phyloP scores from a whole-genome alignment of 495 filamentous ascomycete species.

The Neurospora discreta region DNA sequence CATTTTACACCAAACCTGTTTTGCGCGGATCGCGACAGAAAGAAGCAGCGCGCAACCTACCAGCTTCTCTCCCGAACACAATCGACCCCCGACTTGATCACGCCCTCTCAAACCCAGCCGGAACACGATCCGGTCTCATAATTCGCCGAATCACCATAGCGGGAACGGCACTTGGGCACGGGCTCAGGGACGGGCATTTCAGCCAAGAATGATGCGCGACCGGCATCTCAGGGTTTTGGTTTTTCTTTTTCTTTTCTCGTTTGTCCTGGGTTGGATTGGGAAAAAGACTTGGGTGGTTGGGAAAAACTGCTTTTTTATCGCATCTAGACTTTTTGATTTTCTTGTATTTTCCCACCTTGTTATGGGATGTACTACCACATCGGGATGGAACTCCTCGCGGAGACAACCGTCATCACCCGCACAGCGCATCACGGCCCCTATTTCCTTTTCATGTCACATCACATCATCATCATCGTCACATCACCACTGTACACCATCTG shows the following conservation, averaged over 20 bases:
- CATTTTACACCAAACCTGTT: slow-evolving; percentile 6
- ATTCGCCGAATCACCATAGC: neutral
- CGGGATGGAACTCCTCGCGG: slow-evolving; percentile 3
- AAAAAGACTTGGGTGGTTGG: slow-evolving; percentile 23
- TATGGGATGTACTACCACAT: slow-evolving; percentile 4
- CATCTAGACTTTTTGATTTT: slow-evolving; percentile 30
- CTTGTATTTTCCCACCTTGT: slow-evolving; percentile 15
- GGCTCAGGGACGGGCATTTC: slow-evolving; percentile 1
- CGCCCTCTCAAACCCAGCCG: slow-evolving; percentile 3
- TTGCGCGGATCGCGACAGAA: slow-evolving; percentile 9
- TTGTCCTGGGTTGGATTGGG: slow-evolving; percentile 19
- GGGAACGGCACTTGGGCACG: neutral
- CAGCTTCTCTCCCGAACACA: slow-evolving; percentile 4
- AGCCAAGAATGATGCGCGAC: neutral
- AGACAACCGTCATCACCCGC: neutral
- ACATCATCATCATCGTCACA: neutral
- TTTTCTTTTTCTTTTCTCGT: slow-evolving; percentile 14
- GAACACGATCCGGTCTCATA: neutral
- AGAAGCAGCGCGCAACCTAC: slow-evolving; percentile 10
- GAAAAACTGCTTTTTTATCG: slow-evolving; percentile 29
- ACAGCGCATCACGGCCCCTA: neutral
- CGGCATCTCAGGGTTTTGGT: neutral
- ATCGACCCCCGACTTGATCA: slow-evolving; percentile 1
- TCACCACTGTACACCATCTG: slow-evolving; percentile 9
- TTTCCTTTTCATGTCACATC: slow-evolving; percentile 5